Conservation (phyloP, 192 early-diverging fungal genomes). For the Glomus cerebriforme region DNA sequence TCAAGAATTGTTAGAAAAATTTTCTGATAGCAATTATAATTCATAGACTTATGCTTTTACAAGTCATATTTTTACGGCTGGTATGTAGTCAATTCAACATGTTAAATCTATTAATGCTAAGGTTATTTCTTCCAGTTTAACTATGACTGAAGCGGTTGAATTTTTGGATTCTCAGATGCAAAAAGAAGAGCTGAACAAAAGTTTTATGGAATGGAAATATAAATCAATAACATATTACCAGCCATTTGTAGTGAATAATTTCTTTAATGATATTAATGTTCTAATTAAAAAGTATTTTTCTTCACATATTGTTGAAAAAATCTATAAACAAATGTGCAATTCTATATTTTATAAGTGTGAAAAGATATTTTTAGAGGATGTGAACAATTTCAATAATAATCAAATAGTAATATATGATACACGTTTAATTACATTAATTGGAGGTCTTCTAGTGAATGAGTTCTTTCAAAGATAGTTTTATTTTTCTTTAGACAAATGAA, state of each 20-base stretch:
- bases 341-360: neutral
- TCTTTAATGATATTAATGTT: neutral
- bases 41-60: conserved; percentile 4
- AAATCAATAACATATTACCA: neutral
- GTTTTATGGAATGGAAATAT: neutral
- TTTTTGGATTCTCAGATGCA: neutral
- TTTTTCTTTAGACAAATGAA: too few species aligned
- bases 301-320: neutral
- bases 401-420: too few species aligned
- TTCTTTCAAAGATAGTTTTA: too few species aligned
- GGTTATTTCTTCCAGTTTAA: neutral
- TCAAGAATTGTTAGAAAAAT: neutral
- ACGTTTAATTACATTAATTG: too few species aligned
- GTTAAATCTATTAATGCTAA: conserved; percentile 10
- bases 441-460: too few species aligned
- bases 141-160: neutral
- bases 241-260: neutral
- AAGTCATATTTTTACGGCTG: conserved; percentile 14
- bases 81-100: conserved; percentile 26
- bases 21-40: neutral
- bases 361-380: too few species aligned
- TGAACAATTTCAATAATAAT: neutral
- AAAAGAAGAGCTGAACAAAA: neutral
- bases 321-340: neutral
- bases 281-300: neutral